Base-by-base conservation (phyloP, 176 grass and related monocot species). In the Hsuehochloa calcarea region DNA sequence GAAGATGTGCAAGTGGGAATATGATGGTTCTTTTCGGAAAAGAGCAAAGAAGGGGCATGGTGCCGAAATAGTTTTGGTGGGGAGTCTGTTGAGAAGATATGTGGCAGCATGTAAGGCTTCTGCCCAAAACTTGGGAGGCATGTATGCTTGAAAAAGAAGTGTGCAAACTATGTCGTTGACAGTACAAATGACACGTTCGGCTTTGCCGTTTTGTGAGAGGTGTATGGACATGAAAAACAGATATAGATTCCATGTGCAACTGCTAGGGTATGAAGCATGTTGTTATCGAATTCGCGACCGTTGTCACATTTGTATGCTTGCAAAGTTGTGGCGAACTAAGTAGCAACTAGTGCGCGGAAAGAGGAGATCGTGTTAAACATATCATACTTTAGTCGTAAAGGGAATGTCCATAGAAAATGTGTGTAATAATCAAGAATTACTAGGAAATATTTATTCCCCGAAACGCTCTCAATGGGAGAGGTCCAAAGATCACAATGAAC, bases 11-110 rank as follows among this genome's bases (percentile, higher is more conserved):
- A 40, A 40, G 14, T 70, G 20, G 0, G 40, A 14, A 10, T 45
- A 70, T 1, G 10, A 12, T 1, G 40, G 40, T 23, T 3, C 0
- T 1, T 5, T 10, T 0, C 1, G 3, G 4, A 4, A 6, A 0
- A 23, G 1, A 8, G 40, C 31, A 34, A 22, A n/a, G 4, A 13
- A 43, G 0, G 68, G 68, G 1, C 0, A 44, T 3, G 3, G 0
- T 0, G 10, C 10, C 2, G 9, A 1, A 3, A 45, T 4, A 1
- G 68, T 8, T 25, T 43, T 45, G 4, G 68, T 70, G 0, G 22
- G 68, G 0, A 35, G 63, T 8, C 3, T 31, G 0, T 65, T 65
- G 27, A 65, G 63, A 1, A 37, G 0, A 17, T 65, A 55, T 8
- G 29, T 17, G 2, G 14, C 29, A 0, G 14, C 7, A 1, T 16